Evolutionary conservation across 495 filamentous ascomycete genomes (phyloP).

Genomic region (Tuber microsphaerosporum): DNA sequence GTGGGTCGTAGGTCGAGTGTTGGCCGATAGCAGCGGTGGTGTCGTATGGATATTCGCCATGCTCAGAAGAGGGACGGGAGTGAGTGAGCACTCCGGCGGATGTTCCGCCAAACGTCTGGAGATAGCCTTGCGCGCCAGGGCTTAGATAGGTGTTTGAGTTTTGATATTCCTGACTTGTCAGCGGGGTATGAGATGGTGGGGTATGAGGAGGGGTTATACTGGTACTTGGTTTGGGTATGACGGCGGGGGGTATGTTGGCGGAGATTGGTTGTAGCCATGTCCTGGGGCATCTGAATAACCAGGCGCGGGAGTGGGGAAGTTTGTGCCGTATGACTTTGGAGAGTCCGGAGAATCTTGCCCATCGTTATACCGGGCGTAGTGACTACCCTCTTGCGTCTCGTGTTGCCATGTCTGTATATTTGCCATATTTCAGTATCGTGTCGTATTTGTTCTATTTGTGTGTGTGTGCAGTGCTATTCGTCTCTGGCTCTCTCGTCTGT

Average conservation of each 20-base stretch:
- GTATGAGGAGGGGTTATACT: background rate
- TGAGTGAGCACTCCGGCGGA: conserved; percentile 4
- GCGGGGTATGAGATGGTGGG: background rate
- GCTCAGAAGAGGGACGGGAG: background rate
- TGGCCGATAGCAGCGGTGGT: conserved; percentile 7
- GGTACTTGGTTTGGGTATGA: background rate
- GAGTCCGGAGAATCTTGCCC: background rate
- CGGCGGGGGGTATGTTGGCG: background rate
- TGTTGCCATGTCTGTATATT: background rate
- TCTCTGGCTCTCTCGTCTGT: background rate
- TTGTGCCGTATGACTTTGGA: background rate
- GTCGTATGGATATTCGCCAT: background rate
- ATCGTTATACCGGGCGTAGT: background rate
- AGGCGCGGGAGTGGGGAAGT: background rate
- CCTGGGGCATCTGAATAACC: background rate
- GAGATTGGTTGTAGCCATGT: conserved; percentile 3
- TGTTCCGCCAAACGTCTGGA: conserved; percentile 22
- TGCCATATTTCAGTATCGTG: background rate
- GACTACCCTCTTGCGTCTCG: background rate
- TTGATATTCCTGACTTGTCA: background rate
- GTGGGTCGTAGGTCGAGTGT: conserved; percentile 8
- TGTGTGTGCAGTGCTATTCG: background rate
- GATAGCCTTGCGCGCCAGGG: conserved; percentile 23
- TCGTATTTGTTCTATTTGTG: background rate
- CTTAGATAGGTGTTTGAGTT: conserved; percentile 4